These are phyloP conservation scores for Santalum album DNA, from an alignment of 164 flowering plant species.

Conservation along the genomic window DNA sequence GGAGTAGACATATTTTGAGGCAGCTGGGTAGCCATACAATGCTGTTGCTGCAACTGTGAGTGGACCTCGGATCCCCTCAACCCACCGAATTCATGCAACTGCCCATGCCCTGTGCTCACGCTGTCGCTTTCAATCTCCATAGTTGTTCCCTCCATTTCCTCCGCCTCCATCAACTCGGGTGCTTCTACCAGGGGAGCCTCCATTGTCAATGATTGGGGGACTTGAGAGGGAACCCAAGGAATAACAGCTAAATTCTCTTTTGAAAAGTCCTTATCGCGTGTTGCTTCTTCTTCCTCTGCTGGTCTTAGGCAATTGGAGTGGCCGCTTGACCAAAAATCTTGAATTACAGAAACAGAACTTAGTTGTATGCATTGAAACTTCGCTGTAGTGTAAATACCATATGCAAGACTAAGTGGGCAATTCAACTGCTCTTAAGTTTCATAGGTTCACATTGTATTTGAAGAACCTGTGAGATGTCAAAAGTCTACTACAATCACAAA, in stretches of 20 bases:
- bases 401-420: too few relatives aligned
- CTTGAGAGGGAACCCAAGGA: conserved; percentile 49
- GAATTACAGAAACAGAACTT: background rate
- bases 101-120: background rate
- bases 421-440: too few relatives aligned
- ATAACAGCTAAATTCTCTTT: conserved; percentile 39
- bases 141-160: conserved; percentile 20
- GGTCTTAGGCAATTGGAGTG: conserved; percentile 1
- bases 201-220: conserved; percentile 7
- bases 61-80: conserved; percentile 14
- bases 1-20: conserved; percentile 41
- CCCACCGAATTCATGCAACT: conserved; percentile 7
- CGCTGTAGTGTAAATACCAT: too few relatives aligned
- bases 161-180: conserved; percentile 53
- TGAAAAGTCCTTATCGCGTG: background rate
- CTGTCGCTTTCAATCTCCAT: conserved; percentile 49
- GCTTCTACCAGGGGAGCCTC: conserved; percentile 1
- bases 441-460: too few relatives aligned
- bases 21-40: conserved; percentile 49
- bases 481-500: too few relatives aligned
- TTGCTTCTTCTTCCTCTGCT: conserved; percentile 15
- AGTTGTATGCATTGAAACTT: too few relatives aligned
- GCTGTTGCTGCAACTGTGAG: conserved; percentile 49
- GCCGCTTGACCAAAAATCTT: conserved; percentile 23
- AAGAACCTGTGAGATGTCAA: too few relatives aligned